These are phyloP conservation scores for Globisporangium nunn DNA, from an alignment of 352 stramenopile genomes.

Conservation along the genomic window DNA sequence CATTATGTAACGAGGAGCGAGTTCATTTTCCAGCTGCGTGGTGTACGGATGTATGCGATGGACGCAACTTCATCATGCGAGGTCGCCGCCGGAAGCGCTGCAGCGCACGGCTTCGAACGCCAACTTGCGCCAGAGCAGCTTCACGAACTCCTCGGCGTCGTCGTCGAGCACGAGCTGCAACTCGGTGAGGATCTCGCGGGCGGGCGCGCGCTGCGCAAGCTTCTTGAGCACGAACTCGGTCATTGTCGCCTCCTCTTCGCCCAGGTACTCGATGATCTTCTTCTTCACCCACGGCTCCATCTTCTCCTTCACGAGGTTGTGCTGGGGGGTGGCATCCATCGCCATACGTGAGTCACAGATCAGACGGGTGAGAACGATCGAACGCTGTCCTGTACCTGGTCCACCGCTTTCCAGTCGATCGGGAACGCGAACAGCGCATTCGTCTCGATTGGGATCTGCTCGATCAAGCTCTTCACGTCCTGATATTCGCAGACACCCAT, in stretches of 20 bases:
- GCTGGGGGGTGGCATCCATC: conserved; percentile 2
- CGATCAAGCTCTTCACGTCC: conserved; percentile 36
- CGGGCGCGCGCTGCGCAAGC: conserved; percentile 16
- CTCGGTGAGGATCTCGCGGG: conserved; percentile 28
- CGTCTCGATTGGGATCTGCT: conserved; percentile 34
- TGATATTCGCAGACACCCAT: background rate
- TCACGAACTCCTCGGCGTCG: conserved; percentile 44
- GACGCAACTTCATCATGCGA: background rate
- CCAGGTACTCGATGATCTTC: conserved; percentile 48
- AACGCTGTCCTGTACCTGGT: conserved; percentile 5
- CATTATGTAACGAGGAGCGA: too few relatives aligned
- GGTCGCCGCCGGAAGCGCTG: background rate
- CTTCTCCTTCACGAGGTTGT: conserved; percentile 27
- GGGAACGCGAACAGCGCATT: conserved; percentile 29
- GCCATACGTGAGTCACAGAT: background rate
- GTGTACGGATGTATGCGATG: background rate
- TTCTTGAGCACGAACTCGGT: conserved; percentile 39
- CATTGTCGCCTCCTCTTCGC: conserved; percentile 39
- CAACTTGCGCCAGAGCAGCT: conserved; percentile 47
- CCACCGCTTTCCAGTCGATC: conserved; percentile 30
- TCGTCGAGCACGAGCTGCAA: conserved; percentile 35
- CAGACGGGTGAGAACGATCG: too few relatives aligned
- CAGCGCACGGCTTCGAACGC: conserved; percentile 35
- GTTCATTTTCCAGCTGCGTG: too few relatives aligned
- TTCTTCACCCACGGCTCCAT: conserved; percentile 39